Evolutionary conservation across 768 basidiomycete species (phyloP), one percentile per base, ranked within the genome.

Genomic region (Rhodotorula graminis): DNA sequence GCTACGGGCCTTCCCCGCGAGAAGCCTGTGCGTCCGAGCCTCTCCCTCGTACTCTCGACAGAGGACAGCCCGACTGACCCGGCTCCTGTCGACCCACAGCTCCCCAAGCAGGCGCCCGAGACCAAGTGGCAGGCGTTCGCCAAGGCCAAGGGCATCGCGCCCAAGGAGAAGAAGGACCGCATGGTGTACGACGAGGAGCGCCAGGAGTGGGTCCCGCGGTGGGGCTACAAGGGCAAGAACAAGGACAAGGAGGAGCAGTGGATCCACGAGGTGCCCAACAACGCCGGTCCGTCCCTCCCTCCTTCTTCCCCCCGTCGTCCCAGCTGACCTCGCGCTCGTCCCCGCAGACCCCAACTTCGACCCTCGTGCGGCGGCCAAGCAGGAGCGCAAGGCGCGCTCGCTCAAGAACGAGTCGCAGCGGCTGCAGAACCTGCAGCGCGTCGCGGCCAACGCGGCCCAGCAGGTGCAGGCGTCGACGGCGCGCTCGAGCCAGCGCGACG

Each of bases 61-160:
- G 1, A 8, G 40, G 23, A 5, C 33, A 3, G 58, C 44, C 31
- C 15, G 15, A 1, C 31, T 29, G 1, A 25, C 31, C 55, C 27
- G 52, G 50, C 1, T 3, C 6, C 7, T n/a, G n/a, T n/a, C 37
- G 12, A 2, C 40, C 23, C 27, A 23, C 64, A 72, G 72, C 84
- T 98, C 5, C 96, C 94, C 0, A 94, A 93, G 78, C 90, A 90
- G 5, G 96, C 95, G 82, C 89, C 89, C 16, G 87, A 85, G 47
- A 98, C 95, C 14, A 98, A 96, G 81, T 99, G 96, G 96, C 92
- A 98, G 83, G 85, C 87, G 67, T 99, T 98, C 79, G 95, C 95
- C 10, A 87, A 88, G 60, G 89, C 91, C 50, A 97, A 96, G 83
- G 96, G 96, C 50, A 98, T 98, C 78, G 76, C 70, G 27, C 87